Evolutionary conservation across 164 flowering plant genomes (phyloP).

Genomic region (Brasenia schreberi): DNA sequence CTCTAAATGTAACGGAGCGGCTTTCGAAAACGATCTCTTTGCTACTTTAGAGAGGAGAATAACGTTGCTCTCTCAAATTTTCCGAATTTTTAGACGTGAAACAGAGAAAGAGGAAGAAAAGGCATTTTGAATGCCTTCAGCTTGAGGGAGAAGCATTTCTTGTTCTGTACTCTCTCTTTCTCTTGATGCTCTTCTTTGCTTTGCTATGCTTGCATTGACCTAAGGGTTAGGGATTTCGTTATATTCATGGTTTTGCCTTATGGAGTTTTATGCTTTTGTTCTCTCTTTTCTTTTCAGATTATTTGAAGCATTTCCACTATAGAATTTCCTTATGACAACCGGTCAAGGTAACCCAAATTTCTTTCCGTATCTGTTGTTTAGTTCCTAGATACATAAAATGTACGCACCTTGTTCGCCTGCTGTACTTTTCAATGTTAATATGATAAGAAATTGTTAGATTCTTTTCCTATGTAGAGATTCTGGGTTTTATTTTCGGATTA

Average conservation of each 20-base stretch:
- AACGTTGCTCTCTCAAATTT: background rate
- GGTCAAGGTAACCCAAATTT: background rate
- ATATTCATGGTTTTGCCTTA: background rate
- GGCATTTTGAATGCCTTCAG: background rate
- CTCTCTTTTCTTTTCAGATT: background rate
- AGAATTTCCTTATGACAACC: background rate
- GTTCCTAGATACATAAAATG: too few relatives aligned
- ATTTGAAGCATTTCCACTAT: background rate
- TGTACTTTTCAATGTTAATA: background rate
- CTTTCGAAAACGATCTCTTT: too few relatives aligned
- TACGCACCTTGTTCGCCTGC: background rate
- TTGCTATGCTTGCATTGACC: background rate
- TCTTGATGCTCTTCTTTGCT: background rate
- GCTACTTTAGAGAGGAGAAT: background rate
- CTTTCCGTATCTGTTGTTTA: background rate
- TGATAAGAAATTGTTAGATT: background rate
- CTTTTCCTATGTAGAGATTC: background rate
- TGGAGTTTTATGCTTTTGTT: too few relatives aligned
- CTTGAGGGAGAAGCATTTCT: background rate
- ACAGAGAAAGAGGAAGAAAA: background rate
- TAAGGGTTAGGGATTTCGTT: background rate
- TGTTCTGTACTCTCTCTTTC: background rate
- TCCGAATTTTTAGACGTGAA: background rate
- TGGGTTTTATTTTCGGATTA: background rate
- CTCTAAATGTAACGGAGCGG: too few relatives aligned